A percentile compares a stretch with the other conserved stretches of the same genome.
phyloP scores from a whole-genome alignment of 2,329 filamentous ascomycete genomes.

The Pseudocercospora fuligena region DNA sequence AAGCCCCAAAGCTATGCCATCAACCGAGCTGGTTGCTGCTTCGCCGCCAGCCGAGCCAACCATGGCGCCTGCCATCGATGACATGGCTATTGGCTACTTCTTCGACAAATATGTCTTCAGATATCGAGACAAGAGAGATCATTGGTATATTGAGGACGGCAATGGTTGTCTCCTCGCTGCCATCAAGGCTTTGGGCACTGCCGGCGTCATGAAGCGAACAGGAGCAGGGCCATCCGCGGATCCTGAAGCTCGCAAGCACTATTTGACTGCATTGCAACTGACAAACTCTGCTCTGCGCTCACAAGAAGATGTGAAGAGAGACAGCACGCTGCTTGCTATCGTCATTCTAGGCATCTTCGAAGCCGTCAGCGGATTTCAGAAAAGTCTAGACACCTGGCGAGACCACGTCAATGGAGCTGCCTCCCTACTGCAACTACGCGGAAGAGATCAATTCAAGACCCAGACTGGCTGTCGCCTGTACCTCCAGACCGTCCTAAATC shows the following conservation, averaged over 20 bases:
- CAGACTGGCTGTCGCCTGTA: conserved; percentile 25
- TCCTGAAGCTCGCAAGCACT: conserved; percentile 22
- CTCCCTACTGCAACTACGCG: conserved; percentile 24
- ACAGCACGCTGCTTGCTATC: conserved; percentile 44
- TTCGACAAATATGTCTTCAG: conserved; percentile 24
- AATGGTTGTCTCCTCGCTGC: conserved; percentile 23
- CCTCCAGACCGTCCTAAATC: conserved; percentile 22
- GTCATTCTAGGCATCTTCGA: conserved; percentile 66
- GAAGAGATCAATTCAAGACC: conserved; percentile 21
- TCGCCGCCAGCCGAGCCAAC: conserved; percentile 6
- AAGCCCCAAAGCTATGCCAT: not conserved
- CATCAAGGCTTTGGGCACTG: conserved; percentile 20
- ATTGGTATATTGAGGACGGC: conserved; percentile 22
- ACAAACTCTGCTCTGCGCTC: conserved; percentile 21
- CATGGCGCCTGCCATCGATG: conserved; percentile 15
- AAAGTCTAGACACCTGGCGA: conserved; percentile 63
- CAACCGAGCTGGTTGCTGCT: not conserved
- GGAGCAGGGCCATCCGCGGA: conserved; percentile 11
- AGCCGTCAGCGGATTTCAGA: conserved; percentile 65
- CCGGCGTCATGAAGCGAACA: conserved; percentile 18
- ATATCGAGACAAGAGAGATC: conserved; percentile 22
- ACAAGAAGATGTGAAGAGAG: conserved; percentile 15
- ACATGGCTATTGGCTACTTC: conserved; percentile 22
- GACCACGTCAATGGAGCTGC: conserved; percentile 26
- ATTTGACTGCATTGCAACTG: conserved; percentile 20